phyloP scores from a whole-genome alignment of 2,329 filamentous ascomycete species.

The Tolypocladium capitatum region DNA sequence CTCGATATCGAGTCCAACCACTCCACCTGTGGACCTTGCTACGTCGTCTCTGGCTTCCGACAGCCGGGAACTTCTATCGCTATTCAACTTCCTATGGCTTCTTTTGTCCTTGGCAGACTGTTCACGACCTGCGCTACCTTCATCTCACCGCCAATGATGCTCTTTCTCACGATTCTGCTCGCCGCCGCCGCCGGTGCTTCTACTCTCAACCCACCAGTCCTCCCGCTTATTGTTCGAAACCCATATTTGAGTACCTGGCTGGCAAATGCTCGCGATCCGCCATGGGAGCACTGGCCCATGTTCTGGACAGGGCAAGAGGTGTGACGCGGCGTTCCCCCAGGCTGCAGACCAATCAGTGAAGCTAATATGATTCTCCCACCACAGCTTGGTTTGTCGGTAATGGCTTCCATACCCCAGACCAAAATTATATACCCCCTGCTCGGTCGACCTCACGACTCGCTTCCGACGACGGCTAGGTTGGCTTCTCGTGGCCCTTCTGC shows the following conservation, averaged over 20 bases:
- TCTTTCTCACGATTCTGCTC: neutral
- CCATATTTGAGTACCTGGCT: conserved; percentile 51
- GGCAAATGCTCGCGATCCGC: conserved; percentile 53
- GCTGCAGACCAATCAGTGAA: neutral
- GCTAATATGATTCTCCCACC: conserved; percentile 1
- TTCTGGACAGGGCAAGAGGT: conserved; percentile 63
- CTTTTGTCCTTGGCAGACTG: neutral
- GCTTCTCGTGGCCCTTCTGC: conserved; percentile 5
- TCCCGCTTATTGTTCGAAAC: conserved; percentile 45
- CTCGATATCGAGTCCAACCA: neutral
- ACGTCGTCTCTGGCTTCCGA: too few species aligned
- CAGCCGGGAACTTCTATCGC: neutral
- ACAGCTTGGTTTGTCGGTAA: conserved; percentile 35
- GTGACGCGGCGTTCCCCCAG: conserved; percentile 4
- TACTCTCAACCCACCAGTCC: conserved; percentile 39
- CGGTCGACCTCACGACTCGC: conserved; percentile 37
- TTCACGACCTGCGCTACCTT: neutral
- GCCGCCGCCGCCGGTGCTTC: conserved; percentile 26
- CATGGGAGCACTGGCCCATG: conserved; percentile 79
- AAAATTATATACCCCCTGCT: conserved; percentile 34
- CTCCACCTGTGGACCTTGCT: neutral
- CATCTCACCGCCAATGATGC: neutral
- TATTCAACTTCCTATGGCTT: neutral
- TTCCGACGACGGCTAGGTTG: conserved; percentile 15
- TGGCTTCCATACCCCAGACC: conserved; percentile 30